Base-by-base conservation (phyloP, 345 rosid species). In the Streptanthus diversifolius region DNA sequence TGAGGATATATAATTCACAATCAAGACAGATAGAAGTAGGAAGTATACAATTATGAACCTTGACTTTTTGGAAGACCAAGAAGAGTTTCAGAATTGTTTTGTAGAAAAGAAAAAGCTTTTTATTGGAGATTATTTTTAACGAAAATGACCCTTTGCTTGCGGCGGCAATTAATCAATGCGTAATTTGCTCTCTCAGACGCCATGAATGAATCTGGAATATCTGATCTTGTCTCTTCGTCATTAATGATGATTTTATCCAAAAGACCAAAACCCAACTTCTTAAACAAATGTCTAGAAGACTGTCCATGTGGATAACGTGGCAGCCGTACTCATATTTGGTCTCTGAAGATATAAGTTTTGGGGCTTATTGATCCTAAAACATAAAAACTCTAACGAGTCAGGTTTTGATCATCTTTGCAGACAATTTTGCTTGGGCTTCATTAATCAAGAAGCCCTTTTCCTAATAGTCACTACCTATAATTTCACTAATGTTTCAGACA, bases 61-160 rank as follows among this genome's bases (percentile, higher is more conserved):
- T 35, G 44, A 63, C 39, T 21, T 54, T 72, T 36, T n/a, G 19
- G 21, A 61, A 49, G 43, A 37, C 45, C 32, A 48, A 53, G 68
- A 72, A 40, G 70, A 53, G 37, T 61, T 48, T 33, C 7, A 12
- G 55, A 57, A 14, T 30, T 3, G 18, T 6, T 56, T 73, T 13
- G 74, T 35, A 35, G 58, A 15, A n/a, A 36, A 21, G 7, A 19
- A 24, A 14, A 8, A 29, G 1, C 4, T 24, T 8, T 35, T 66
- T 33, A 1, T 7, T 27, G 35, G 21, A 58, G 55, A 60, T 7
- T 3, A 10, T 52, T 9, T 40, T 40, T 9, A n/a, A n/a, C n/a
- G n/a, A n/a, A n/a, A n/a, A n/a, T 75, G 74, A 13, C 44, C 44
- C 79, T 48, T 75, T 61, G 49, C 69, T 75, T 75, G 70, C 74